A percentile compares a stretch with the other conserved stretches of the same genome.
Conservation (phyloP, 352 stramenopile species). For the Phytophthora citricola region DNA sequence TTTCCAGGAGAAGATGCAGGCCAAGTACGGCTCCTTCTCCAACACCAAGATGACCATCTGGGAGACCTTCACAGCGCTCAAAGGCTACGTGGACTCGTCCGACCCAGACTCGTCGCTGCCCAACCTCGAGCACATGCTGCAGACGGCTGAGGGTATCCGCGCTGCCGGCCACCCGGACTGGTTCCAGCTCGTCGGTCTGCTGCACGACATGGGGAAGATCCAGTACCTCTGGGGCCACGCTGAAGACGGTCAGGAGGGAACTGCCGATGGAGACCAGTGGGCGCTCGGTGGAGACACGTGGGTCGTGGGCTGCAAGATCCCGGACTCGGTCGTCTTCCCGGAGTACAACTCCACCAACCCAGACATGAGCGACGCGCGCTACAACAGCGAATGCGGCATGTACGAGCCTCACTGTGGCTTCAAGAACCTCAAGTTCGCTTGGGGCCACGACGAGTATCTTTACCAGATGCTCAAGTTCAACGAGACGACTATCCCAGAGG, state of each 20-base stretch:
- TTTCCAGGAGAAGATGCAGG: constrained; percentile 77
- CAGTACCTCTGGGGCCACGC: constrained; percentile 92
- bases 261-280: constrained; percentile 90
- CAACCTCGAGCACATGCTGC: constrained; percentile 94
- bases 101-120: constrained; percentile 92
- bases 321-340: constrained; percentile 89
- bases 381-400: constrained; percentile 90
- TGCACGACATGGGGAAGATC: constrained; percentile 96
- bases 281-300: constrained; percentile 94
- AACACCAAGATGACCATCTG: constrained; percentile 92
- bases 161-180: constrained; percentile 91
- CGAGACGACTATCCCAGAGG: constrained; percentile 82
- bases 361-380: constrained; percentile 86
- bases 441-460: constrained; percentile 95
- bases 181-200: constrained; percentile 91
- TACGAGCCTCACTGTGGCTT: constrained; percentile 92
- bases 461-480: constrained; percentile 95
- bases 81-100: constrained; percentile 93
- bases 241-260: constrained; percentile 90
- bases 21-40: constrained; percentile 72
- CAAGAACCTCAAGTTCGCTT: constrained; percentile 90
- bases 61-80: constrained; percentile 90
- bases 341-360: constrained; percentile 92
- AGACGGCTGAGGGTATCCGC: constrained; percentile 94
- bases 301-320: constrained; percentile 91